Base-by-base conservation (phyloP, 78 protist species). In the Polysphondylium violaceum region DNA sequence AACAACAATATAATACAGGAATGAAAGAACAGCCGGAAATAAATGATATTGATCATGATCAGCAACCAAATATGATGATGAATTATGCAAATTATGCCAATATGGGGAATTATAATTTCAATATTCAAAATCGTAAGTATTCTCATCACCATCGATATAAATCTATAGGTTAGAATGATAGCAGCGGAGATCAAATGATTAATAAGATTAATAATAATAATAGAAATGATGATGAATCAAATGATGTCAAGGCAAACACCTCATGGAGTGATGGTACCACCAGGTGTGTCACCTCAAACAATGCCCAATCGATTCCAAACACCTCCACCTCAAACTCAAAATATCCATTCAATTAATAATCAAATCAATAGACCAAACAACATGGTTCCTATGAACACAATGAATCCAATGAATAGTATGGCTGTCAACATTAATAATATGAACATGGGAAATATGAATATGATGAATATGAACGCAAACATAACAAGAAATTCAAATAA, bases 351-450 rank as follows among this genome's bases (percentile, higher is more conserved):
- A 14, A 47, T 47, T 47, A 11, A 47, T 47, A 47, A 47, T 47
- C n/a, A n/a, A n/a, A n/a, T n/a, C n/a, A n/a, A n/a, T n/a, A n/a
- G 53, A 47, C 53, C 53, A 47, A 47, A 47, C 63, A 56, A 47
- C 44, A 69, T 38, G 21, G 40, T 40, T 21, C 35, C 35, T 40
- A 33, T 16, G 50, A 33, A n/a, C 19, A 36, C 58, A 23, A 51
- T 51, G n/a, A 69, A 47, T 31, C 58, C 58, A 9, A 56, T 33
- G 25, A 36, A 36, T 31, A 21, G 31, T 27, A 72, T 72, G 78
- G 64, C 78, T 31, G 55, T 33, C 6, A 72, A 72, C 33, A 72
- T 72, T 23, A 72, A 72, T 21, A 72, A 72, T 51, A 72, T 72
- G 78, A 51, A 51, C 3, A 72, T 31, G 44, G 33, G n/a, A 14